Evolutionary conservation across 1,284 basidiomycete genomes (phyloP).

Genomic region (Rhodotorula sp.): DNA sequence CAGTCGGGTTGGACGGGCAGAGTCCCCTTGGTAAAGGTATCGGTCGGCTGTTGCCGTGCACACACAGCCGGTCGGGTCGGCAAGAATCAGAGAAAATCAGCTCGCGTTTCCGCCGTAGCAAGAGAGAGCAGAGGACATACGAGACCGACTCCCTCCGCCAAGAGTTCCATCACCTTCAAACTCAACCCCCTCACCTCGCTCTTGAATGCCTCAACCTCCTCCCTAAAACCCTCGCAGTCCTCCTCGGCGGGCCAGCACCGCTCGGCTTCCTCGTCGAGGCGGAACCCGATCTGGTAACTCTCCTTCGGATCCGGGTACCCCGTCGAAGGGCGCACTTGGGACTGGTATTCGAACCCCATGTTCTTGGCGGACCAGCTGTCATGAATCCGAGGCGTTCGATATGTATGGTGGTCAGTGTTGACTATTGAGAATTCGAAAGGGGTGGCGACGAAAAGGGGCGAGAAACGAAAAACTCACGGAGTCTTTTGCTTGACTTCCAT

Average conservation of each 20-base stretch:
- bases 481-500: constrained; percentile 44
- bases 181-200: constrained; percentile 39
- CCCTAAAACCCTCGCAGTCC: constrained; percentile 39
- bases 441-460: too few relatives aligned
- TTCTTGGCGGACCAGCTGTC: constrained; percentile 37
- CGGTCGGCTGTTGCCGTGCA: constrained; percentile 21
- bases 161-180: constrained; percentile 43
- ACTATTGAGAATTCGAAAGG: too few relatives aligned
- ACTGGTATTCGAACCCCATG: constrained; percentile 43
- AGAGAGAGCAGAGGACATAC: not conserved
- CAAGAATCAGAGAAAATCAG: not conserved
- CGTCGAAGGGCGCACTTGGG: constrained; percentile 45
- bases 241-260: constrained; percentile 41
- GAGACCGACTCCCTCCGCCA: constrained; percentile 44
- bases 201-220: constrained; percentile 35
- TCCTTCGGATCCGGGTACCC: constrained; percentile 46
- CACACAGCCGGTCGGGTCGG: too few relatives aligned
- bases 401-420: too few relatives aligned
- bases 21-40: constrained; percentile 42
- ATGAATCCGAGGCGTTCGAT: not conserved
- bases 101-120: too few relatives aligned
- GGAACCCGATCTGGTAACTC: constrained; percentile 44
- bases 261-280: constrained; percentile 22
- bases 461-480: too few relatives aligned
- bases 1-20: constrained; percentile 26